Evolutionary conservation across 2,329 filamentous ascomycete species (phyloP).

Genomic region (Pseudocercospora crystallina): DNA sequence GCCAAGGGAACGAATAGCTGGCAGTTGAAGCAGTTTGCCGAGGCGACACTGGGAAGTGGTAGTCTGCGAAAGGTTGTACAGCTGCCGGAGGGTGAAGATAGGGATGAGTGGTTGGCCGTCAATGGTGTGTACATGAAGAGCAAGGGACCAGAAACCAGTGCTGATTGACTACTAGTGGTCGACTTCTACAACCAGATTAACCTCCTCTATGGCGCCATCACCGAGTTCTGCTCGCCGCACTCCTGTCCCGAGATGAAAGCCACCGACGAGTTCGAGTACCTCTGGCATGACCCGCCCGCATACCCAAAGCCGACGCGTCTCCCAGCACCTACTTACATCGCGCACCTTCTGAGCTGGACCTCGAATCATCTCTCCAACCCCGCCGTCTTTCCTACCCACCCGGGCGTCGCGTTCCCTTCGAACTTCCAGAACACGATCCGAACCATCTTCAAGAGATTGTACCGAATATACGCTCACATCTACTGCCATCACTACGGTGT

Average conservation of each 20-base stretch:
- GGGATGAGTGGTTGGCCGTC: slow-evolving; percentile 97
- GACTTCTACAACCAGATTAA: slow-evolving; percentile 99
- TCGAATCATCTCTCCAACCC: slow-evolving; percentile 96
- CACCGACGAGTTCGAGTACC: slow-evolving; percentile 99
- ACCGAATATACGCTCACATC: slow-evolving; percentile 94
- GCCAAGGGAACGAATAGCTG: slow-evolving; percentile 87
- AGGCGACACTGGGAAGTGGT: slow-evolving; percentile 91
- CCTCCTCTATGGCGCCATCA: slow-evolving; percentile 96
- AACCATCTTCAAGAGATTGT: slow-evolving; percentile 99
- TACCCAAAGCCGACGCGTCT: slow-evolving; percentile 98
- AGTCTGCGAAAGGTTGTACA: slow-evolving; percentile 95
- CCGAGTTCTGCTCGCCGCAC: slow-evolving; percentile 96
- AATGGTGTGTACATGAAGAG: slow-evolving; percentile 66
- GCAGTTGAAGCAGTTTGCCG: slow-evolving; percentile 95
- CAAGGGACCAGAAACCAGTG: background rate
- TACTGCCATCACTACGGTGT: slow-evolving; percentile 99
- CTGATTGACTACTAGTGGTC: slow-evolving; percentile 66
- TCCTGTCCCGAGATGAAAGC: slow-evolving; percentile 99
- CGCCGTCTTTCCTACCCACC: slow-evolving; percentile 71
- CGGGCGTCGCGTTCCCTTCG: slow-evolving; percentile 87
- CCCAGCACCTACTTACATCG: slow-evolving; percentile 94
- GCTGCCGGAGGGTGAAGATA: slow-evolving; percentile 92
- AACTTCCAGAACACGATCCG: slow-evolving; percentile 90
- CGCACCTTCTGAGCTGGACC: slow-evolving; percentile 96
- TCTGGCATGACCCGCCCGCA: slow-evolving; percentile 95